Base-by-base conservation (phyloP, 192 early-diverging fungal species). In the Backusella sp. region DNA sequence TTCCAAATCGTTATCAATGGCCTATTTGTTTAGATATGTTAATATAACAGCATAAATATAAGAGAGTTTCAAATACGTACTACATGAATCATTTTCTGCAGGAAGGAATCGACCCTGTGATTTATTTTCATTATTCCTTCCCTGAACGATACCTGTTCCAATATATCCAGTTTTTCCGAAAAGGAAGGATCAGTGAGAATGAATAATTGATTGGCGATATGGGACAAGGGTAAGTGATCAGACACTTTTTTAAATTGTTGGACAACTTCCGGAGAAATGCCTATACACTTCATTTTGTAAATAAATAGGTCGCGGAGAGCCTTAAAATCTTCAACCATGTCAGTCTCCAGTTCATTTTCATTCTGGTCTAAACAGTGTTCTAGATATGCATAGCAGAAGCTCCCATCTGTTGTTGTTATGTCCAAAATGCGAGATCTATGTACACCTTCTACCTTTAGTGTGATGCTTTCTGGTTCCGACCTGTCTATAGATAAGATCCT, bases 121-220 rank as follows among this genome's bases (percentile, higher is more conserved):
- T 26, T 6, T 28, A 28, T 62, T 62, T 62, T 3, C 56, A 62
- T 62, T 6, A 94, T 84, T 34, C 90, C 86, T 21, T 84, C 74
- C 66, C 86, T 87, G 3, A 87, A 44, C 39, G 92, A 86, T 11
- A 69, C 69, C 11, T 82, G 76, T 34, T 89, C 84, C 3, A 93
- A 73, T 5, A 93, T 88, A 21, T 82, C 74, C 23, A 94, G 76
- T 71, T 92, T 94, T 71, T 95, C 92, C 35, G 91, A 88, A 36
- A 88, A 79, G 6, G 86, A 85, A 1, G 89, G 77, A 59, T 92
- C 92, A 70, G 92, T 89, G 59, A 91, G 91, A 66, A 84, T 88
- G 46, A 90, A 83, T 35, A 94, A 79, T 19, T 93, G 69, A 73
- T 94, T 89, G 0, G 90, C 90, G 14, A 94, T 77, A 56, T 88